These are phyloP conservation scores for Sporobolomyces roseus DNA, from an alignment of 768 basidiomycete species.

Conservation along the genomic window DNA sequence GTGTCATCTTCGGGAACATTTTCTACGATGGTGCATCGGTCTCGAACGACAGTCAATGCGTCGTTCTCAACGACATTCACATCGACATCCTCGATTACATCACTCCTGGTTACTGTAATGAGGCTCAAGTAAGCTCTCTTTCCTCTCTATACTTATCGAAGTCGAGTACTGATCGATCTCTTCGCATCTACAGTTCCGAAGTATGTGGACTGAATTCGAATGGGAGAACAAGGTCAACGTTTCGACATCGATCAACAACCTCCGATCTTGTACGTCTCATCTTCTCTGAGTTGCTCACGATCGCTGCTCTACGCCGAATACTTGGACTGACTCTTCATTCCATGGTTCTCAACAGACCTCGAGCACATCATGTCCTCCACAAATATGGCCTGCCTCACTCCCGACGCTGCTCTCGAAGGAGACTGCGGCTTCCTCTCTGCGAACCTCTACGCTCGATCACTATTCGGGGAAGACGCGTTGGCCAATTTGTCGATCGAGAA, in stretches of 20 bases:
- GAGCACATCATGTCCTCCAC: slow-evolving; percentile 93
- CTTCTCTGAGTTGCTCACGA: slow-evolving; percentile 1
- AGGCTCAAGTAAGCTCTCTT: slow-evolving; percentile 66
- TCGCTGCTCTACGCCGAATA: too few relatives aligned
- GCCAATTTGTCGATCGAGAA: slow-evolving; percentile 92
- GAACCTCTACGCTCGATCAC: slow-evolving; percentile 89
- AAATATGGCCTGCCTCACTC: slow-evolving; percentile 96
- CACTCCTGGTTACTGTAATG: slow-evolving; percentile 90
- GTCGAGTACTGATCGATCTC: background rate
- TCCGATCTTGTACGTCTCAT: slow-evolving; percentile 44
- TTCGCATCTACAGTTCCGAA: slow-evolving; percentile 66
- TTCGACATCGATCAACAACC: slow-evolving; percentile 72
- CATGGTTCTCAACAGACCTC: slow-evolving; percentile 74
- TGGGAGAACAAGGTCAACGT: slow-evolving; percentile 99
- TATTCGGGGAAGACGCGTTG: slow-evolving; percentile 94
- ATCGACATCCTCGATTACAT: slow-evolving; percentile 99
- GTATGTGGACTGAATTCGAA: slow-evolving; percentile 99
- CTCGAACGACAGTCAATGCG: slow-evolving; percentile 54
- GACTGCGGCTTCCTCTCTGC: slow-evolving; percentile 96
- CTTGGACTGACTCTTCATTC: too few relatives aligned
- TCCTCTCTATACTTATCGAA: background rate
- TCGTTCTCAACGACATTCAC: slow-evolving; percentile 94
- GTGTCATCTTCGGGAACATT: slow-evolving; percentile 96
- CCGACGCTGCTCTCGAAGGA: slow-evolving; percentile 77
- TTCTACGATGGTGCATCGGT: slow-evolving; percentile 88